Base-by-base conservation (phyloP, 1,139 yeast species). In the Magnusiomyces suaveolens region DNA sequence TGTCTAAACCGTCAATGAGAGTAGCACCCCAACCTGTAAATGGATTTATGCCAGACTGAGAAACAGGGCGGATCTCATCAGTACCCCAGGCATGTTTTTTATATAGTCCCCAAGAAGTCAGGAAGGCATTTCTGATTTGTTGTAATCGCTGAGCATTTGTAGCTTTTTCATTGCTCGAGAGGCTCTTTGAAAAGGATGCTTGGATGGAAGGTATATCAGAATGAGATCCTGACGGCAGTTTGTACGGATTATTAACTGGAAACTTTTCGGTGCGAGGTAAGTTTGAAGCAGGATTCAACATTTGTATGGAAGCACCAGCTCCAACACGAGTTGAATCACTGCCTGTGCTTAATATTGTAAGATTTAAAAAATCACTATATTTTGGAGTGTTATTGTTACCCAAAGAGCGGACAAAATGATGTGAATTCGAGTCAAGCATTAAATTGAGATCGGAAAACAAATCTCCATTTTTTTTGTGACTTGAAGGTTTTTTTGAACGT, bases 1-100 rank as follows among this genome's bases (percentile, higher is more conserved):
- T 82, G 63, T 86, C 94, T 54, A 86, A 67, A 1, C 87, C 75
- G 65, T 86, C 94, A 8, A 86, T 81, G 60, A 84, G 59, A 0
- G 80, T 73, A 1, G 77, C 75, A 10, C 77, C 74, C 78, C 79
- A 75, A 1, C 79, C 79, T 32, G 72, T 67, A 59, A 76, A 76
- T 1, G 78, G 72, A 56, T 76, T 71, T 14, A 61, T 53, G 0
- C 69, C 66, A 23, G 54, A 50, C 23, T 65, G 63, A 0, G 74
- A 59, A 1, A 75, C 55, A 0, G 80, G 80, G 23, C 60, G 60
- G 4, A 77, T 65, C 55, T 81, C 83, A 73, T 84, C 90, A 75
- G 78, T 82, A 2, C 87, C 88, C 81, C 84, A 81, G 0, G 82
- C 88, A 59, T 74, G 67, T 46, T 73, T 70, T 57, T 79, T 82